A percentile compares a stretch with the other conserved stretches of the same genome.
Evolutionary conservation across 805 yeast genomes (phyloP).

Genomic region (Komagataella mondaviorum): DNA sequence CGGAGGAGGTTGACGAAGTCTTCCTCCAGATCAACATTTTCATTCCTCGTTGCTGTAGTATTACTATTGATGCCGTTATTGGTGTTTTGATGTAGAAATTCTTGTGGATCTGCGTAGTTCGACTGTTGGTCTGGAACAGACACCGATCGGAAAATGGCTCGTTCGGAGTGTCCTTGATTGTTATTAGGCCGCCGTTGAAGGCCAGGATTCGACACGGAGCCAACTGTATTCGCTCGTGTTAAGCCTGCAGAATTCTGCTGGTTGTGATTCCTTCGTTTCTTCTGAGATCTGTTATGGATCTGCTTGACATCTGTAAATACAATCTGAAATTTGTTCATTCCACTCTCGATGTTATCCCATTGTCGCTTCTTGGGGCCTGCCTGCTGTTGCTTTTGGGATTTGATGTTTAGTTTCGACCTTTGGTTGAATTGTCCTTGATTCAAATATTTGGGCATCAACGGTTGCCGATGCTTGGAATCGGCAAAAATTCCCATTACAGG

Average conservation of each 20-base stretch:
- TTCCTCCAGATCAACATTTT: neutral
- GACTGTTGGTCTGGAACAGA: neutral
- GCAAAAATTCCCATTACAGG: constrained; percentile 19
- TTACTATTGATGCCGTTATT: neutral
- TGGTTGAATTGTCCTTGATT: neutral
- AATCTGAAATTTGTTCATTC: constrained; percentile 31
- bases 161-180: neutral
- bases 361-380: constrained; percentile 3
- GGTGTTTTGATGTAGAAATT: neutral
- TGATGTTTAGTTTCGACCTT: neutral
- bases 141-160: neutral
- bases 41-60: neutral
- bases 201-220: neutral
- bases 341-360: constrained; percentile 18
- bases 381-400: neutral
- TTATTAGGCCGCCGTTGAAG: neutral
- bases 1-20: neutral
- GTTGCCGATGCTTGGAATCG: constrained; percentile 6
- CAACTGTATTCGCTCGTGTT: neutral
- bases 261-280: neutral
- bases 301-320: constrained; percentile 26
- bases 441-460: neutral
- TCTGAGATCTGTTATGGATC: neutral
- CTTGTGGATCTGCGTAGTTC: neutral
- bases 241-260: neutral